Conservation (phyloP, 75 land plant species). For the Picea sitchensis region DNA sequence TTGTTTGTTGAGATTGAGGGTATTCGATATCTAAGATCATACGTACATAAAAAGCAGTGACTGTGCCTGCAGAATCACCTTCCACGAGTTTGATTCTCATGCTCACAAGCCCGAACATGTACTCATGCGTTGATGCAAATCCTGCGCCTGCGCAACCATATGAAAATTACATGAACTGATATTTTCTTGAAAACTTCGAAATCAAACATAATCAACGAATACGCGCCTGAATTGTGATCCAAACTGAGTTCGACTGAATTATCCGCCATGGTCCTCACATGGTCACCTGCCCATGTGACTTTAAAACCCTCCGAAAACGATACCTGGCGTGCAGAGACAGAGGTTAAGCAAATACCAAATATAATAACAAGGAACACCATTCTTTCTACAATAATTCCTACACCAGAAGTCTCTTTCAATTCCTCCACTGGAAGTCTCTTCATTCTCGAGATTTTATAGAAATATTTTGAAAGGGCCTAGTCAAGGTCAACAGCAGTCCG, state of each 20-base stretch:
- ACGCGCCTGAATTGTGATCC: background rate
- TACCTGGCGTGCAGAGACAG: background rate
- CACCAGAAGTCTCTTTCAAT: too few relatives aligned
- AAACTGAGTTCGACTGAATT: background rate
- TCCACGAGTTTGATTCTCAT: conserved; percentile 6
- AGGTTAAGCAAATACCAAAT: too few relatives aligned
- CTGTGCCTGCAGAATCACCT: conserved; percentile 12
- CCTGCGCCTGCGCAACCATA: conserved; percentile 1
- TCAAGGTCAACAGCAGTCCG: too few relatives aligned
- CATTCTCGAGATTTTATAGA: too few relatives aligned
- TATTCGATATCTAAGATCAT: too few relatives aligned
- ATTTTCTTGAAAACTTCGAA: too few relatives aligned
- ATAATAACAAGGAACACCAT: too few relatives aligned
- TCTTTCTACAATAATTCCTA: too few relatives aligned
- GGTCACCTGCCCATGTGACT: background rate
- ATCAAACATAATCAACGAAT: too few relatives aligned
- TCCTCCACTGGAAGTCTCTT: too few relatives aligned
- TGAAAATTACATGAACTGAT: background rate
- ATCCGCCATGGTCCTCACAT: background rate
- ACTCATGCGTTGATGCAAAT: conserved; percentile 2
- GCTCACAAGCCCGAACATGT: background rate
- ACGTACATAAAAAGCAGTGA: conserved; percentile 12
- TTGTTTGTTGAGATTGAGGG: too few relatives aligned
- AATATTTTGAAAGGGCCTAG: too few relatives aligned
- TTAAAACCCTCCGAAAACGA: conserved; percentile 2